Percentiles rank a stretch among this genome's conserved stretches.
Evolutionary conservation across 225 moss, liverwort and hornwort species (phyloP).

Genomic region (Rhytidiadelphus loreus): DNA sequence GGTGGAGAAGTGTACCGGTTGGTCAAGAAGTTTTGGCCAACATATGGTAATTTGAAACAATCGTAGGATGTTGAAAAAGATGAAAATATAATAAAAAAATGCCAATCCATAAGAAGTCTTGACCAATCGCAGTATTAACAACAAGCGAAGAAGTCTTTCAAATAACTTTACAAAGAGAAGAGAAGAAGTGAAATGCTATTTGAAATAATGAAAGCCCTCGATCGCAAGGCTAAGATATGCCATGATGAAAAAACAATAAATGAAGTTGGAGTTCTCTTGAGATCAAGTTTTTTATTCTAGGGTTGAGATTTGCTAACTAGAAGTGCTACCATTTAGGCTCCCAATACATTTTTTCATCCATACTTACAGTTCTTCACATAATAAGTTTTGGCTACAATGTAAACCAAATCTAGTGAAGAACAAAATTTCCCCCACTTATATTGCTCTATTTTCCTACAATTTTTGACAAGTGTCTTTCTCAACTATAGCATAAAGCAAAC

Average conservation of each 20-base stretch:
- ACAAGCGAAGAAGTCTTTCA: accelerated
- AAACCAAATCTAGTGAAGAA: neutral
- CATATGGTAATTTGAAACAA: no score
- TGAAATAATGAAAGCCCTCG: neutral
- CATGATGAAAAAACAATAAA: neutral
- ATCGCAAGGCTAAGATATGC: no score
- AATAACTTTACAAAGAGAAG: neutral
- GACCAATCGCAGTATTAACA: accelerated
- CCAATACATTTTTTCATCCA: neutral
- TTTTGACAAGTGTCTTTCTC: neutral
- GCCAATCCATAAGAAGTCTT: no score
- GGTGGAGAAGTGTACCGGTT: neutral
- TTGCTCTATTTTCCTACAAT: neutral
- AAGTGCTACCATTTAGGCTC: neutral
- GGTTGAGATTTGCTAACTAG: accelerated
- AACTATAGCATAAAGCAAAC: neutral
- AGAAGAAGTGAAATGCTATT: neutral
- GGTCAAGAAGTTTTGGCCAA: no score
- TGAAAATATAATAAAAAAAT: no score
- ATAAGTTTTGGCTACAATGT: accelerated
- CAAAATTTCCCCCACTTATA: neutral
- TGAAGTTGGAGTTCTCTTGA: neutral
- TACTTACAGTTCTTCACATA: neutral
- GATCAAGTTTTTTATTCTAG: neutral
- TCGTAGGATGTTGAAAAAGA: no score